Percentiles rank a stretch among this genome's conserved stretches.
Evolutionary conservation across 2,329 filamentous ascomycete genomes (phyloP).

Genomic region (Neopestalotiopsis rosae): DNA sequence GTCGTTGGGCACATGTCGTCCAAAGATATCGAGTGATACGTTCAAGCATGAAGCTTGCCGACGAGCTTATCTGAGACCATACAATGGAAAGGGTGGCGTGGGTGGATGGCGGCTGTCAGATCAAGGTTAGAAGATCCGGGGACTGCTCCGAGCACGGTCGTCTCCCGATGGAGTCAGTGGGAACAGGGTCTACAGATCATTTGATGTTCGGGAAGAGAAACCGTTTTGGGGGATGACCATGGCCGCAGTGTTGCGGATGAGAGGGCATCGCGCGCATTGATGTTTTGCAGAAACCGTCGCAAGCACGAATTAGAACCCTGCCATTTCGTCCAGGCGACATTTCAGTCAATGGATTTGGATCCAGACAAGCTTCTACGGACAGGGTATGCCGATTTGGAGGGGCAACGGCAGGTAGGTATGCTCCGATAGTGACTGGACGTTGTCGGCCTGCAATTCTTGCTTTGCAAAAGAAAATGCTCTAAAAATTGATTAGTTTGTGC

Average conservation of each 20-base stretch:
- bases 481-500: too few relatives aligned
- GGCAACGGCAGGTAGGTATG: neutral
- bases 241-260: neutral
- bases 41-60: constrained; percentile 2
- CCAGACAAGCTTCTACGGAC: neutral
- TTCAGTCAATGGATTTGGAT: neutral
- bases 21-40: neutral
- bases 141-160: neutral
- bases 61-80: neutral
- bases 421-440: neutral
- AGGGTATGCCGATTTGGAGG: neutral
- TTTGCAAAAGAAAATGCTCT: too few relatives aligned
- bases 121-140: constrained; percentile 6
- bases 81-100: neutral
- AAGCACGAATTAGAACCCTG: neutral
- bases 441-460: too few relatives aligned
- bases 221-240: neutral
- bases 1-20: neutral
- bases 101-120: neutral
- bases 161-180: constrained; percentile 2
- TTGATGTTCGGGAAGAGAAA: neutral
- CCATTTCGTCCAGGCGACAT: neutral
- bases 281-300: neutral
- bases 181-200: neutral
- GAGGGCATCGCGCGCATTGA: neutral